A percentile compares a stretch with the other conserved stretches of the same genome.
Conservation (phyloP, 352 stramenopile genomes). For the Phytopythium oedochilum region DNA sequence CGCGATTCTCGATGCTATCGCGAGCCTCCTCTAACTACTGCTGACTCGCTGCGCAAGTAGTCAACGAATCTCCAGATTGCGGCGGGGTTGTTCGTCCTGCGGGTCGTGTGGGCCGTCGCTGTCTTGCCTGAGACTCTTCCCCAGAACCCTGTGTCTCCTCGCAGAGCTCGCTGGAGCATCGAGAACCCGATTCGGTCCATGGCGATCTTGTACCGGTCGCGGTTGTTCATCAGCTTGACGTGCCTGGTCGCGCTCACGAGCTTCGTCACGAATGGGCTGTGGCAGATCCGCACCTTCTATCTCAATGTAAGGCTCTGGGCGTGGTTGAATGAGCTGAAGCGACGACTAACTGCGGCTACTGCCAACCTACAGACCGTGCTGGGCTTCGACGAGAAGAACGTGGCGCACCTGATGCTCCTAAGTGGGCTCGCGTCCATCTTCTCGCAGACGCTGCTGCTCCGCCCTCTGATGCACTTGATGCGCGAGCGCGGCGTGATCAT, state of each 20-base stretch:
- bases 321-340: too few relatives aligned
- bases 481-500: constrained; percentile 68
- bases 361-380: constrained; percentile 37
- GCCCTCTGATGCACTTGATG: constrained; percentile 45
- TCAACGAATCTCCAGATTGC: constrained; percentile 43
- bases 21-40: too few relatives aligned
- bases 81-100: constrained; percentile 35
- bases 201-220: constrained; percentile 57
- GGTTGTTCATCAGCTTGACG: constrained; percentile 61
- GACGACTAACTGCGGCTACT: background rate
- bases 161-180: constrained; percentile 20
- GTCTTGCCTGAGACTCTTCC: constrained; percentile 60
- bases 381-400: constrained; percentile 65
- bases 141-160: background rate
- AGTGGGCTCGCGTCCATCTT: constrained; percentile 51
- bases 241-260: constrained; percentile 60
- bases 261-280: constrained; percentile 55
- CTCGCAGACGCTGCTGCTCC: constrained; percentile 57
- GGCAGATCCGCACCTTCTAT: constrained; percentile 67
- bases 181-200: constrained; percentile 61
- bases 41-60: too few relatives aligned
- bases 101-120: constrained; percentile 48
- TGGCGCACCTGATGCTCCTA: constrained; percentile 51
- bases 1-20: too few relatives aligned
- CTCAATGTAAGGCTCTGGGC: constrained; percentile 46